Evolutionary conservation across 139 green algal species (phyloP), one percentile per base, ranked within the genome.

Genomic region (Deuterostichococcus epilithicus): DNA sequence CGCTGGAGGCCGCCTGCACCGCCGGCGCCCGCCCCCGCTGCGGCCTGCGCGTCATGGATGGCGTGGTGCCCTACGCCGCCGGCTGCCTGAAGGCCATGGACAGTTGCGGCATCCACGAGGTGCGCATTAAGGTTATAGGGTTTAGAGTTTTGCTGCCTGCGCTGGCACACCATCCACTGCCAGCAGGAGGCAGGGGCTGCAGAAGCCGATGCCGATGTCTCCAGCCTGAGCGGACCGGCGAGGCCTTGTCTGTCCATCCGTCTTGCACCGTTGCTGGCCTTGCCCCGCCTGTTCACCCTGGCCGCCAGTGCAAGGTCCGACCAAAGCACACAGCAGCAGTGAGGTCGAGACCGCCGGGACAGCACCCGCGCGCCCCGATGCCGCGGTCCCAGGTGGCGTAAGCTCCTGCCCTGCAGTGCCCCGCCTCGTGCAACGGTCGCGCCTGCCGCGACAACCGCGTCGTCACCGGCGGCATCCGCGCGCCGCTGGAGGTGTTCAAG

Each of bases 401-500:
- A 18, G 25, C 59, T 68, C 10, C 1, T 70, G 63, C 25, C 13
- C 26, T 76, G 58, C 76, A 81, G 76, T 81, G 84, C 76, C 20
- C 32, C 22, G 20, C 1, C 8, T 38, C 69, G 59, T 74, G 74
- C 77, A 74, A 60, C 15, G 23, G 5, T 26, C 22, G 32, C 18
- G 39, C 32, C 5, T 86, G 82, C 77, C 13, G 32, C n/a, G 30
- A 8, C 58, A 88, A 88, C 80, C 70, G 78, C 34, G 76, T 84
- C 72, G 76, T 89, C 30, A 73, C 74, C 23, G 10, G 68, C 0
- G 88, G 89, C 67, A 70, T 93, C 59, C 22, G 28, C 2, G 74
- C 87, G 74, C 88, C 88, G 0, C 83, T 94, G 59, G 88, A 94
- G 83, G 76, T 94, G 37, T 93, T 92, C 79, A 84, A 84, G 59